Evolutionary conservation across 192 early-diverging fungal species (phyloP), one percentile per base, ranked within the genome.

Genomic region (Coemansia sp.): DNA sequence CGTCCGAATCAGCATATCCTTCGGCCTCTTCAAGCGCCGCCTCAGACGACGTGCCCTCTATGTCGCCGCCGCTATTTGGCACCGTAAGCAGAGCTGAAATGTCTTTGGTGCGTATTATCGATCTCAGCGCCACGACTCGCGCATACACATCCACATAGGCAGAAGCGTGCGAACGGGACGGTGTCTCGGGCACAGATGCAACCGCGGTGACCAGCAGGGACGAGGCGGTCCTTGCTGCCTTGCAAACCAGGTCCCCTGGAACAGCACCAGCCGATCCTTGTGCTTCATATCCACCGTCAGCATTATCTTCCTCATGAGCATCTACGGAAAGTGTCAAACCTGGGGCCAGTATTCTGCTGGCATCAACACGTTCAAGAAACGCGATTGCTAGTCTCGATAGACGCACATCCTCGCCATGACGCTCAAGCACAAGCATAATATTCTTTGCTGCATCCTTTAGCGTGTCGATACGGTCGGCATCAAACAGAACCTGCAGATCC

Each of bases 401-500:
- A 1, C 68, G 74, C 39, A 74, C 64, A 23, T 72, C 39, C 16
- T 64, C 57, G 68, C 74, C 74, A 18, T 82, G 61, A 43, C 79
- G 67, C 60, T 61, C 68, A 13, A 82, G 74, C 42, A 68, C 74
- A 7, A 61, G 39, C 9, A 50, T 37, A 4, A 64, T 21, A 32
- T 67, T 65, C 21, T 47, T 54, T 4, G 74, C 65, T 1, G 71
- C 49, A 1, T 63, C 71, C 4, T 39, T 37, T 6, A 82, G 54
- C 3, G 62, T 53, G 41, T 64, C 65, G 0, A 65, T 62, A 54
- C 68, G 64, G 53, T 71, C 50, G 7, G 70, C 71, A 47, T 82
- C 79, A 48, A 82, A 82, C 58, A 82, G 50, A n/a, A 61, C 68
- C 68, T 82, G 79, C 42, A 72, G 39, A 50, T 82, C 74, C 42